These are phyloP conservation scores for Fusarium paranaense DNA, from an alignment of 2,329 filamentous ascomycete species.

Conservation along the genomic window DNA sequence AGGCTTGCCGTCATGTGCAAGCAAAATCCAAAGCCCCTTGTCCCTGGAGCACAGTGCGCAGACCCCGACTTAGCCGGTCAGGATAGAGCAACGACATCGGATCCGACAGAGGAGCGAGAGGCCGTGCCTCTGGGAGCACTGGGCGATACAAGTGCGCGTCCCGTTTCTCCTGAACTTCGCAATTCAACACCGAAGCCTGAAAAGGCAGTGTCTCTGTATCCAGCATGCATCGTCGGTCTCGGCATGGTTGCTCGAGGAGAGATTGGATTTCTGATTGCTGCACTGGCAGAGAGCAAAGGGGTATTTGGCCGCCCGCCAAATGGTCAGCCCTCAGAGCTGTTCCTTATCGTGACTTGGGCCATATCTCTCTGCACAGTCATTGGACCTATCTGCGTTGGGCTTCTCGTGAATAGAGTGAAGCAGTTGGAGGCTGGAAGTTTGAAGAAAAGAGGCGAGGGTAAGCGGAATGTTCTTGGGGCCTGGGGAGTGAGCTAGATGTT, in stretches of 20 bases:
- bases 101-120: neutral
- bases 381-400: slow-evolving; percentile 61
- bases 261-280: slow-evolving; percentile 81
- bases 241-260: slow-evolving; percentile 83
- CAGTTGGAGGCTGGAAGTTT: slow-evolving; percentile 30
- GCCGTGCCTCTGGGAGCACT: neutral
- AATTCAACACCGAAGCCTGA: slow-evolving; percentile 39
- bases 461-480: slow-evolving; percentile 36
- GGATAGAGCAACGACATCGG: fast-evolving
- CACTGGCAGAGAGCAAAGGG: slow-evolving; percentile 68
- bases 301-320: slow-evolving; percentile 49
- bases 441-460: slow-evolving; percentile 6
- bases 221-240: slow-evolving; percentile 72
- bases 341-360: slow-evolving; percentile 67
- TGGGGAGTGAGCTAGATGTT: slow-evolving; percentile 33
- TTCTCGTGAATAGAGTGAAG: slow-evolving; percentile 58
- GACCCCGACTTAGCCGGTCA: neutral
- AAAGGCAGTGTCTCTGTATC: slow-evolving; percentile 73
- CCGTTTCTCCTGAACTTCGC: neutral
- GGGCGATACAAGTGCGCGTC: neutral
- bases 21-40: neutral
- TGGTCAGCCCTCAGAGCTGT: slow-evolving; percentile 54
- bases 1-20: neutral
- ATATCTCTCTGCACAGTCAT: slow-evolving; percentile 66
- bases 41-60: slow-evolving; percentile 26